These are phyloP conservation scores for Pezicula neosporulosa DNA, from an alignment of 2,329 filamentous ascomycete genomes.

Conservation along the genomic window DNA sequence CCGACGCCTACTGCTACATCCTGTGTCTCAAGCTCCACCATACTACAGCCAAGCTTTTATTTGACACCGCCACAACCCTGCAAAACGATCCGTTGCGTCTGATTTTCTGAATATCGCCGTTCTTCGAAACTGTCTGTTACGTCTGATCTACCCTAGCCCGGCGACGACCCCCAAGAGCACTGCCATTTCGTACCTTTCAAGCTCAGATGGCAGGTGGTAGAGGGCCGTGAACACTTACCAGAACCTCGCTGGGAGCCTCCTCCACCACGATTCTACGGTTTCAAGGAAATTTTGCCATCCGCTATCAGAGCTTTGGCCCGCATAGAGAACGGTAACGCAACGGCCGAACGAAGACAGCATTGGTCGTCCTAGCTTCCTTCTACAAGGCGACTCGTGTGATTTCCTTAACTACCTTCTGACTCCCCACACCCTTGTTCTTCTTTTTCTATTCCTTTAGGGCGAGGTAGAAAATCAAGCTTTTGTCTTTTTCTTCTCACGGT, in stretches of 20 bases:
- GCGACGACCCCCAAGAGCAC: constrained; percentile 10
- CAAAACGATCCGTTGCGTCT: constrained; percentile 15
- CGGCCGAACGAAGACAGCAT: constrained; percentile 9
- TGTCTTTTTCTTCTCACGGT: constrained; percentile 32
- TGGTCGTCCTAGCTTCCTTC: constrained; percentile 1
- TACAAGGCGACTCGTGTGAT: constrained; percentile 3
- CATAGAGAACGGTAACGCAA: constrained; percentile 19
- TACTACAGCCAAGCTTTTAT: constrained; percentile 13
- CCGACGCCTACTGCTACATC: constrained; percentile 13
- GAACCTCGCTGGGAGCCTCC: constrained; percentile 5
- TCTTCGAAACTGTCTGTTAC: constrained; percentile 42
- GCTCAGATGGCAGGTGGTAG: constrained; percentile 30
- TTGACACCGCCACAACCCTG: constrained; percentile 9
- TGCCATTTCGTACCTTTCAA: constrained; percentile 9
- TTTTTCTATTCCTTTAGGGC: constrained; percentile 32
- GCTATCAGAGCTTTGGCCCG: constrained; percentile 14
- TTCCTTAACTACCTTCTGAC: constrained; percentile 24
- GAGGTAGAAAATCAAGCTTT: constrained; percentile 41
- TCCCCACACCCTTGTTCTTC: constrained; percentile 27
- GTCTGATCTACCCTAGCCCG: constrained; percentile 38
- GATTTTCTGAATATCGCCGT: constrained; percentile 15
- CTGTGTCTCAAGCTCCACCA: constrained; percentile 18
- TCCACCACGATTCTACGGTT: constrained; percentile 10
- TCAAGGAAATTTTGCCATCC: constrained; percentile 23
- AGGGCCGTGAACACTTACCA: constrained; percentile 12